Base-by-base conservation (phyloP, 1,284 basidiomycete genomes). In the Boletus chippewaensis region DNA sequence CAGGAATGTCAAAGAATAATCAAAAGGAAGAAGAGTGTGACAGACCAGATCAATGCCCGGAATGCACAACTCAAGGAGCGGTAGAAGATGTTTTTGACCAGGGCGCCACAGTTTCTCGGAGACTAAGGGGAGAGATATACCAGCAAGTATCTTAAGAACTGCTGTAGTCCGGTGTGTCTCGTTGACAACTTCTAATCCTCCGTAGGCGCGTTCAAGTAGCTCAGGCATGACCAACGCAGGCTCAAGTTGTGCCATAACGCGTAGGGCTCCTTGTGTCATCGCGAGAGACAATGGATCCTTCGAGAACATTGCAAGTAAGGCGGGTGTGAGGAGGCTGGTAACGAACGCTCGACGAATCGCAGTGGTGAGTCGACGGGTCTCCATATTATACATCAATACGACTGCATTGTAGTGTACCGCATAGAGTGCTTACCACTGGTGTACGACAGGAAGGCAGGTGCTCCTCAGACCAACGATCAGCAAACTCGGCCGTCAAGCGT, bases 81-180 rank as follows among this genome's bases (percentile, higher is more conserved):
- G 91, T 2, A 94, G 73, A 31, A 98, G 74, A 64, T 93, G 87
- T 65, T 91, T 94, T 68, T 93, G 89, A 1, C 94, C 95, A 3
- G 87, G 84, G 7, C 87, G 73, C 77, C 88, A 98, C 36, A 89
- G 67, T 24, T 75, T 77, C 56, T 92, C 87, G 2, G 84, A 84
- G 2, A 92, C 80, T 31, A 99, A 72, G 8, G 91, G 87, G 4
- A 84, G 76, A 20, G 91, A 78, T 18, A 95, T 81, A 1, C 84
- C 84, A 16, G 88, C 81, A n/a, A 99, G 77, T 61, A 91, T 88
- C 51, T 87, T 91, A 49, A 98, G 79, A 28, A 94, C 91, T 2
- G 93, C 89, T 1, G 91, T 91, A 4, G 94, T 95, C 28, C 94
- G 76, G 66, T 95, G 91, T 0, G 94, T 96, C 74, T 97, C 94